Evolutionary conservation across 2,329 filamentous ascomycete genomes (phyloP), one percentile per base, ranked within the genome.

Genomic region (Falciphora oryzae): DNA sequence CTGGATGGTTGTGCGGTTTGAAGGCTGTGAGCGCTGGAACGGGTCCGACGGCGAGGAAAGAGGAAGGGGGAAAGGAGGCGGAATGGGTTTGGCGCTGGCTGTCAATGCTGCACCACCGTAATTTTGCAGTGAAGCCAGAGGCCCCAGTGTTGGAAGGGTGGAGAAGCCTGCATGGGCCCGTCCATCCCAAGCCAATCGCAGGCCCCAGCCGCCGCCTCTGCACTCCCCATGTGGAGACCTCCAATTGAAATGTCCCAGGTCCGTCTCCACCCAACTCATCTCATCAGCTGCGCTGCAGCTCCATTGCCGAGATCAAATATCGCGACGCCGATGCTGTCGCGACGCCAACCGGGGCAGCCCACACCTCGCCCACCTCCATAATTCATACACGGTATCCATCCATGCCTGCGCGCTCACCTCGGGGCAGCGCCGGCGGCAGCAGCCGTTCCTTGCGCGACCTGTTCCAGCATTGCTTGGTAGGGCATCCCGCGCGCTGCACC

Each of bases 41-140:
- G 28, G 62, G 58, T 60, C 61, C 57, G 65, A 61, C 63, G 59
- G 65, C 65, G 50, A 65, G 38, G 62, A 44, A 38, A 25, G 61
- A 66, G 50, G 25, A 28, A 61, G 31, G 62, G 57, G 59, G 60
- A 66, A 64, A 22, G 38, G 32, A 57, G 44, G 44, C 44, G 44
- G 44, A 11, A 53, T 53, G 44, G 38, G 13, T n/a, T 53, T 53
- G 44, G 44, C 44, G 44, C 44, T 25, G 44, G 44, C 44, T 53
- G 44, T 53, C 44, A 53, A 53, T 53, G 44, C 44, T 53, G 44
- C 44, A 53, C 44, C 44, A 53, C 44, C 44, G 44, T 22, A 53
- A 53, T 53, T 53, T 44, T 53, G 22, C 44, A 53, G 44, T 25
- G 22, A 22, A 25, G 44, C 44, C 44, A 53, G 44, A 53, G 44